Evolutionary conservation across 495 filamentous ascomycete species (phyloP).

Genomic region (Astrocystis sublimbata): DNA sequence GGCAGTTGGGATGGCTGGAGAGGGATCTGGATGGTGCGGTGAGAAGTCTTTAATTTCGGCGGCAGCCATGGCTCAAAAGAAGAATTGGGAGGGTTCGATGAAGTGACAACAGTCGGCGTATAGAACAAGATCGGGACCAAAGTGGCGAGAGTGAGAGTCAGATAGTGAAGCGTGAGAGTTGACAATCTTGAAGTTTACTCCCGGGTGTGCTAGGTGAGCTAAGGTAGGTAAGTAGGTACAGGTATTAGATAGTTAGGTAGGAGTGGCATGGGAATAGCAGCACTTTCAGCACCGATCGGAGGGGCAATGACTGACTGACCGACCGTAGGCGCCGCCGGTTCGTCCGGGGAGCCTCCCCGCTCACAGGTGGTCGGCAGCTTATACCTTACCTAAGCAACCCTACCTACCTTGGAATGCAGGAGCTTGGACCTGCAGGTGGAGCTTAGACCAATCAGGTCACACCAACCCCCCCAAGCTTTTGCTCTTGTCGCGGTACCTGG

Average conservation of each 20-base stretch:
- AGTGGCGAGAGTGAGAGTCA: background rate
- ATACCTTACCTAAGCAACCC: too few relatives aligned
- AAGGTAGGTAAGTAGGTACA: too few relatives aligned
- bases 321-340: constrained; percentile 3
- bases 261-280: too few relatives aligned
- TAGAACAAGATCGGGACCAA: background rate
- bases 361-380: constrained; percentile 18
- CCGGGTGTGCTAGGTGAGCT: too few relatives aligned
- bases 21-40: constrained; percentile 73
- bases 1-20: constrained; percentile 67
- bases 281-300: constrained; percentile 10
- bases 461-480: too few relatives aligned
- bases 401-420: too few relatives aligned
- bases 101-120: background rate
- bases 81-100: background rate
- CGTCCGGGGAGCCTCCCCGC: constrained; percentile 13
- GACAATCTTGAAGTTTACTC: too few relatives aligned
- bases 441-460: too few relatives aligned
- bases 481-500: too few relatives aligned
- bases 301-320: background rate
- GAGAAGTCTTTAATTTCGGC: constrained; percentile 78
- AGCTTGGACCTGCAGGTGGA: too few relatives aligned
- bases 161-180: too few relatives aligned
- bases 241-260: too few relatives aligned
- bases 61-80: constrained; percentile 41